Evolutionary conservation across 768 basidiomycete species (phyloP).

Genomic region (Termitomyces sp.): DNA sequence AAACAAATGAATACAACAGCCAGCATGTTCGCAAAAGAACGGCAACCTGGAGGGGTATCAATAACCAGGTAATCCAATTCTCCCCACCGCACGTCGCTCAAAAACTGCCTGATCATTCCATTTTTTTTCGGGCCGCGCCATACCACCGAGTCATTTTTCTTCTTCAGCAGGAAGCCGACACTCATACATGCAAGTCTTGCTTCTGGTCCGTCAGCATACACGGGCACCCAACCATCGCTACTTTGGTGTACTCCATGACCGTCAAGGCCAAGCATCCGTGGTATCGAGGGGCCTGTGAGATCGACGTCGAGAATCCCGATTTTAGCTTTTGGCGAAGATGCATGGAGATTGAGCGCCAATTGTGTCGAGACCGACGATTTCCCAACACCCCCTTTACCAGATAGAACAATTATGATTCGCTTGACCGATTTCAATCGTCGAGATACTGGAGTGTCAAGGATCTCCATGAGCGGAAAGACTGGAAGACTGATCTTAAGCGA

Average conservation of each 20-base stretch:
- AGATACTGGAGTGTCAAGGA: conserved; percentile 51
- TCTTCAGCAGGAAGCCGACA: conserved; percentile 90
- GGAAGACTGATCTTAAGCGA: neutral
- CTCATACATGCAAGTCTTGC: conserved; percentile 90
- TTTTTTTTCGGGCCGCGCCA: conserved; percentile 99
- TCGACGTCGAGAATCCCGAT: conserved; percentile 94
- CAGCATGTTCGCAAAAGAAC: conserved; percentile 5
- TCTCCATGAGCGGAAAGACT: conserved; percentile 20
- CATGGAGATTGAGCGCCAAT: conserved; percentile 81
- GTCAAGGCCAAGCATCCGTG: conserved; percentile 91
- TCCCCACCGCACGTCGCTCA: conserved; percentile 94
- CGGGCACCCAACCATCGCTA: conserved; percentile 96
- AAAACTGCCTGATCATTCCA: conserved; percentile 94
- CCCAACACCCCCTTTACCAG: conserved; percentile 97
- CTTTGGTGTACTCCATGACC: conserved; percentile 87
- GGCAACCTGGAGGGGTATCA: conserved; percentile 93
- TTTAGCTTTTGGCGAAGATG: conserved; percentile 55
- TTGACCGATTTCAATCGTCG: conserved; percentile 69
- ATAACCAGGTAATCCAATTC: conserved; percentile 89
- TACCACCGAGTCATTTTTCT: conserved; percentile 87
- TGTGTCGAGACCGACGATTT: conserved; percentile 96
- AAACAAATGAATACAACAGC: conserved; percentile 14
- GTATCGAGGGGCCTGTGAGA: conserved; percentile 91
- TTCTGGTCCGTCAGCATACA: conserved; percentile 80
- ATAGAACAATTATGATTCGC: conserved; percentile 87